Evolutionary conservation across 2,329 filamentous ascomycete species (phyloP).

Genomic region (Claviceps africana): DNA sequence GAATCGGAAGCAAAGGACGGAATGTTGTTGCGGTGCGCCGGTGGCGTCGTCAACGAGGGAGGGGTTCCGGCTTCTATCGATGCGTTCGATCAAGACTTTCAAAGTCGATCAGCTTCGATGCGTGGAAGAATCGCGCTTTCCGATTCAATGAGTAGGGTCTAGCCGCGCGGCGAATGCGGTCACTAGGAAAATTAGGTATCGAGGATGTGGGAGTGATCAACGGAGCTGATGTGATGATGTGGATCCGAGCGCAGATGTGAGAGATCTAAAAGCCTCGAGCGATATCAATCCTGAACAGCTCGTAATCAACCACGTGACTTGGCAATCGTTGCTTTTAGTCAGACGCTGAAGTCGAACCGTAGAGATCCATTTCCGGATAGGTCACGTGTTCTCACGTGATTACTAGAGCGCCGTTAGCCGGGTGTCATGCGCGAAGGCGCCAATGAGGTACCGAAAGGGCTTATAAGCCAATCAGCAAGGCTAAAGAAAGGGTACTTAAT

Average conservation of each 20-base stretch:
- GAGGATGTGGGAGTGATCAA: not conserved
- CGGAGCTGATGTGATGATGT: not conserved
- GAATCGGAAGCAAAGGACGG: not conserved
- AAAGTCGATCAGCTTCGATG: not conserved
- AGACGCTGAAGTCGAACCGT: too few species aligned
- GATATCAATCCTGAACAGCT: not conserved
- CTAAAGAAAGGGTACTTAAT: too few species aligned
- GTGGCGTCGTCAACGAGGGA: constrained; percentile 5
- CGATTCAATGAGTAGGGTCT: not conserved
- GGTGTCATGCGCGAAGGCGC: too few species aligned
- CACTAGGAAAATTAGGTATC: not conserved
- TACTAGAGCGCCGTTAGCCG: too few species aligned
- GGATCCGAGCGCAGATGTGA: not conserved
- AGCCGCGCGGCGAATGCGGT: not conserved
- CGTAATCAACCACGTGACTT: not conserved
- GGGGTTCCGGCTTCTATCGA: not conserved
- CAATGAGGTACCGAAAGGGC: too few species aligned
- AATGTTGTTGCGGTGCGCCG: constrained; percentile 3
- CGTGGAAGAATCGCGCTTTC: not conserved
- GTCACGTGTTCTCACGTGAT: too few species aligned
- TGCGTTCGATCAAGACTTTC: constrained; percentile 1
- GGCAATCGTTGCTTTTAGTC: not conserved
- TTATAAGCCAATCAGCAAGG: too few species aligned
- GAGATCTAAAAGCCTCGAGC: not conserved
- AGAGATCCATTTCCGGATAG: too few species aligned